A percentile compares a stretch with the other conserved stretches of the same genome.
Conservation (phyloP, 768 basidiomycete genomes). For the Tricholoma terreum region DNA sequence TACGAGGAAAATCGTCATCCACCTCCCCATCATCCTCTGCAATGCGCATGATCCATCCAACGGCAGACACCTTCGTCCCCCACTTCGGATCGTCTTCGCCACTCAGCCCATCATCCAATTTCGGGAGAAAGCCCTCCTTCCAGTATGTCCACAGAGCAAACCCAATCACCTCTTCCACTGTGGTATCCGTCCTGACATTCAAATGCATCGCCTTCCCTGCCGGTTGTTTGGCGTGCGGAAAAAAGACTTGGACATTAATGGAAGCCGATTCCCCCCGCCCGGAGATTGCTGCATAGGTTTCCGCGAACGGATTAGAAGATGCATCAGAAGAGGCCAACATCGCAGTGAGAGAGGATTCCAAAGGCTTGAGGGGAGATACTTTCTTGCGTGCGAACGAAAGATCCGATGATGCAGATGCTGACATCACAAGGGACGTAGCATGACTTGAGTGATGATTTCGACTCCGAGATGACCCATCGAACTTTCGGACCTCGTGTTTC, state of each 20-base stretch:
- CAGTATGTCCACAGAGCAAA: slow-evolving; percentile 91
- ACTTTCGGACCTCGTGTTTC: slow-evolving; percentile 21
- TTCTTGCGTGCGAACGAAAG: slow-evolving; percentile 52
- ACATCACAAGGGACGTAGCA: slow-evolving; percentile 13
- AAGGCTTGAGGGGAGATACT: slow-evolving; percentile 40
- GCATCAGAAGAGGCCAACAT: slow-evolving; percentile 69
- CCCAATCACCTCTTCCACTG: slow-evolving; percentile 94
- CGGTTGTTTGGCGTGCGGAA: slow-evolving; percentile 73
- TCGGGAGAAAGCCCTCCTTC: slow-evolving; percentile 82
- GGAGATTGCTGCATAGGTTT: slow-evolving; percentile 82
- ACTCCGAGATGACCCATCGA: slow-evolving; percentile 11
- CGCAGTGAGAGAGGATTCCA: slow-evolving; percentile 65
- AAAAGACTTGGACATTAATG: slow-evolving; percentile 72
- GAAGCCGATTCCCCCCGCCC: slow-evolving; percentile 68
- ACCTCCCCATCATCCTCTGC: slow-evolving; percentile 98
- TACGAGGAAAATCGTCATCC: slow-evolving; percentile 97
- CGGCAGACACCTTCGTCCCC: slow-evolving; percentile 59
- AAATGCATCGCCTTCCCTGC: slow-evolving; percentile 62
- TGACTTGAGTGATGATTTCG: slow-evolving; percentile 12
- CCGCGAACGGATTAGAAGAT: slow-evolving; percentile 81
- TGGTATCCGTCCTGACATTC: slow-evolving; percentile 81
- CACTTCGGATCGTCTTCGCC: slow-evolving; percentile 62
- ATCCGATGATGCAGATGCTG: slow-evolving; percentile 19
- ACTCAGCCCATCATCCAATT: slow-evolving; percentile 62
- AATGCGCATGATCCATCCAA: slow-evolving; percentile 91